Percentiles rank a stretch among this genome's conserved stretches.
Conservation (phyloP, 208 protist species). For the Leptomonas pyrrhocoris region DNA sequence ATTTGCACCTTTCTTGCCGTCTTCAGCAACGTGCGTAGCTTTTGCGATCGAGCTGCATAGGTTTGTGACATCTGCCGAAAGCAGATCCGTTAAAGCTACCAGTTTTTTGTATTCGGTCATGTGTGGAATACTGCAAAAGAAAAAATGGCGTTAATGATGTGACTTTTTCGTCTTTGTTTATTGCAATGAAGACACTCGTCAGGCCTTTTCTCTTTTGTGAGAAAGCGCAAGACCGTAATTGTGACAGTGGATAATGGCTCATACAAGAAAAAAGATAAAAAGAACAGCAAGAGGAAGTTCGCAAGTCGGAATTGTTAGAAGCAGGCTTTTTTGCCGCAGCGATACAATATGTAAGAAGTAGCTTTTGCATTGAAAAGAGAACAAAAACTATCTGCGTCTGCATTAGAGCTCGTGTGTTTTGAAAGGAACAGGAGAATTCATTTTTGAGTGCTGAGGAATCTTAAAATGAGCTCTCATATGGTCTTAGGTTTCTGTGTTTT, state of each 20-base stretch:
- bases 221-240: no score
- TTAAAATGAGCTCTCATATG: not conserved
- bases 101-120: conserved; percentile 41
- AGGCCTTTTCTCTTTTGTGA: no score
- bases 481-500: not conserved
- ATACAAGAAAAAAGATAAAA: no score
- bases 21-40: no score
- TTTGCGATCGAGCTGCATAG: not conserved
- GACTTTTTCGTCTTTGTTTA: not conserved
- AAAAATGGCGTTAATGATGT: not conserved
- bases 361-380: no score
- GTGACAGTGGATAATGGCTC: no score
- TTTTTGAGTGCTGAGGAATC: no score
- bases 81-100: conserved; percentile 12
- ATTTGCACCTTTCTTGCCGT: not conserved
- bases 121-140: not conserved
- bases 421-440: not conserved
- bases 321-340: no score
- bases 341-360: no score
- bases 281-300: no score
- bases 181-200: no score
- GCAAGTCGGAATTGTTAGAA: no score
- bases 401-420: not conserved
- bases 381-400: not conserved
- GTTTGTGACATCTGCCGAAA: conserved; percentile 20